A percentile compares a stretch with the other conserved stretches of the same genome.
Conservation (phyloP, 768 basidiomycete genomes). For the Boletus sp. region DNA sequence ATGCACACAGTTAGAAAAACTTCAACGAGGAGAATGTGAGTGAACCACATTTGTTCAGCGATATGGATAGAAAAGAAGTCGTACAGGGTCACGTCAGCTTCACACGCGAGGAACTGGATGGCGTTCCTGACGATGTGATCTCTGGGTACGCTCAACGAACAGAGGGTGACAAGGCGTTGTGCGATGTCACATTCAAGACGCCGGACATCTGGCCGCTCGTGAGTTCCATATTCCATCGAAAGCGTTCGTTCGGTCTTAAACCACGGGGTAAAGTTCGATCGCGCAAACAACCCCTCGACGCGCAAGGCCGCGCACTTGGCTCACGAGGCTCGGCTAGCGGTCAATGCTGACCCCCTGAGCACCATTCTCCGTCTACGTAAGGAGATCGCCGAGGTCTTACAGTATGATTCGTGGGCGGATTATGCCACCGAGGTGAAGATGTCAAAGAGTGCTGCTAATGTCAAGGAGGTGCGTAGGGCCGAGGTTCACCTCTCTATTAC, state of each 20-base stretch:
- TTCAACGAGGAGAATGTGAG: conserved; percentile 81
- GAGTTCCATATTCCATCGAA: conserved; percentile 19
- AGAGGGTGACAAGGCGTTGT: conserved; percentile 52
- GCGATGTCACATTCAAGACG: conserved; percentile 75
- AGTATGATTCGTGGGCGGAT: conserved; percentile 78
- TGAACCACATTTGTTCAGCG: not conserved
- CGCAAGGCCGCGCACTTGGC: conserved; percentile 62
- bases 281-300: conserved; percentile 62
- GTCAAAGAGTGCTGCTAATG: conserved; percentile 64
- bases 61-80: not conserved
- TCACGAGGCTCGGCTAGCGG: conserved; percentile 59
- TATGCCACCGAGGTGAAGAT: conserved; percentile 81
- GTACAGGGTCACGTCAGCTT: conserved; percentile 58
- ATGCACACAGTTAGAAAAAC: conserved; percentile 55
- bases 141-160: conserved; percentile 68
- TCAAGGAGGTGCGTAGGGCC: conserved; percentile 45
- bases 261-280: conserved; percentile 57
- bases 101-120: conserved; percentile 69
- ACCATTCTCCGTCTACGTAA: conserved; percentile 68
- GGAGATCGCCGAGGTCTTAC: conserved; percentile 60
- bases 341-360: conserved; percentile 68
- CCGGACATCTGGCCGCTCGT: conserved; percentile 78
- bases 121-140: conserved; percentile 74
- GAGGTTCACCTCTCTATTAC: not conserved
- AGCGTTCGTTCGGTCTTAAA: not conserved